Base-by-base conservation (phyloP, 2,329 filamentous ascomycete species). In the Hymenoscyphus linearis region DNA sequence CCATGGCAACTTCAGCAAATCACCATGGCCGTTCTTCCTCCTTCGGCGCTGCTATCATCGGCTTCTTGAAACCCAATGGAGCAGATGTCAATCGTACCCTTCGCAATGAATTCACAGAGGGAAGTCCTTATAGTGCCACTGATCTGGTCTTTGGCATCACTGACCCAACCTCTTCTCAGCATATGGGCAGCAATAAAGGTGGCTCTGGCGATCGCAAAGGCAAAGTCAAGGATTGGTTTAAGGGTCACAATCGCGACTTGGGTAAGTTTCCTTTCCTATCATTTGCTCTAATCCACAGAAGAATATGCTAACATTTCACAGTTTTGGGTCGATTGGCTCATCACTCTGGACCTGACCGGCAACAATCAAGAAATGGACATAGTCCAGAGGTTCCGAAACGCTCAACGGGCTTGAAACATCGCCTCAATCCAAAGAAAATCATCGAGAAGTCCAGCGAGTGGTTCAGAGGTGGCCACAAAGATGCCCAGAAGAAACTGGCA, bases 51-150 rank as follows among this genome's bases (percentile, higher is more conserved):
- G 57, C 64, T 4, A 52, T 66, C 14, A 61, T 62, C 18, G 59
- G 64, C 27, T 52, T 68, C 1, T 36, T 65, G 7, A 65, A 63
- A 18, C 58, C 62, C 14, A 47, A 53, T 31, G 56, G 63, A 5
- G 37, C 37, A n/a, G 66, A 68, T 31, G 63, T 25, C 52, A 65
- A 60, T 12, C 40, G 63, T 36, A 64, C 66, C 5, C 13, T 64
- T 4, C 62, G 66, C 9, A 12, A 76, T 75, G 13, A 81, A 70
- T 22, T 75, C 73, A 79, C 79, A 81, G 63, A 81, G 75, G 52
- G 80, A 76, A n/a, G 74, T 69, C 2, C 79, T 77, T 18, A 75
- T 75, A 4, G 73, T 73, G 14, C 78, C 77, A 54, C 77, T 77
- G 55, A 80, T 73, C 61, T 80, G 80, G 71, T 79, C 5, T 60